phyloP scores from a whole-genome alignment of 768 basidiomycete genomes.

The Lactarius pseudohatsudake region DNA sequence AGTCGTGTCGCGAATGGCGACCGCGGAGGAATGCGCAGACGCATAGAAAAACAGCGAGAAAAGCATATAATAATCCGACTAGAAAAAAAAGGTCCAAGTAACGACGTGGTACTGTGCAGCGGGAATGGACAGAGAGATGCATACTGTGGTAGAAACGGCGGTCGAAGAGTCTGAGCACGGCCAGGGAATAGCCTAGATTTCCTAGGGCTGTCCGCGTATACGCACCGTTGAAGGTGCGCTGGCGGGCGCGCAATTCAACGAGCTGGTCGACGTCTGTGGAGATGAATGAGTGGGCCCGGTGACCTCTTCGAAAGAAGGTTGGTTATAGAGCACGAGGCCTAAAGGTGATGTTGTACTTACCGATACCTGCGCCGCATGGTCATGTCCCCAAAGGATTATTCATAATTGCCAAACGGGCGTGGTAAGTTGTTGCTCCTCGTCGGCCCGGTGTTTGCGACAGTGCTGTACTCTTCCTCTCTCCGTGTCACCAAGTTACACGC shows the following conservation, averaged over 20 bases:
- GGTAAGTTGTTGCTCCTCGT: neutral
- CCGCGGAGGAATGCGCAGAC: conserved; percentile 58
- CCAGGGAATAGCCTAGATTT: conserved; percentile 69
- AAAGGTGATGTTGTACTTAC: neutral
- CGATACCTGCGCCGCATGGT: conserved; percentile 12
- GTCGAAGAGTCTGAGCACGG: conserved; percentile 80
- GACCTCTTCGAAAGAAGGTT: conserved; percentile 32
- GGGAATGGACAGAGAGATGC: conserved; percentile 31
- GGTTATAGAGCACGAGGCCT: neutral
- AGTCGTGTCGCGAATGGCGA: conserved; percentile 69
- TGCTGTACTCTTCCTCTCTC: neutral
- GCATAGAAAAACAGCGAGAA: conserved; percentile 61
- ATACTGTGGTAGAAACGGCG: conserved; percentile 67
- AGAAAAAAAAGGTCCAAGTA: conserved; percentile 6
- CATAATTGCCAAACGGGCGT: too few species aligned
- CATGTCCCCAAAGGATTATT: neutral
- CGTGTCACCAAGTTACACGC: neutral
- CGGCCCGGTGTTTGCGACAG: neutral
- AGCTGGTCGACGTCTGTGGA: conserved; percentile 39
- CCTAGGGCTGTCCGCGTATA: conserved; percentile 76
- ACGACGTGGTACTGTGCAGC: neutral
- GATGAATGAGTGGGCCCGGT: conserved; percentile 37
- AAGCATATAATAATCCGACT: conserved; percentile 64
- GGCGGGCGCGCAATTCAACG: conserved; percentile 74
- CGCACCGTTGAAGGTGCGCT: conserved; percentile 81